These are phyloP conservation scores for Apiospora pterosperma DNA, from an alignment of 2,329 filamentous ascomycete genomes.

Conservation along the genomic window DNA sequence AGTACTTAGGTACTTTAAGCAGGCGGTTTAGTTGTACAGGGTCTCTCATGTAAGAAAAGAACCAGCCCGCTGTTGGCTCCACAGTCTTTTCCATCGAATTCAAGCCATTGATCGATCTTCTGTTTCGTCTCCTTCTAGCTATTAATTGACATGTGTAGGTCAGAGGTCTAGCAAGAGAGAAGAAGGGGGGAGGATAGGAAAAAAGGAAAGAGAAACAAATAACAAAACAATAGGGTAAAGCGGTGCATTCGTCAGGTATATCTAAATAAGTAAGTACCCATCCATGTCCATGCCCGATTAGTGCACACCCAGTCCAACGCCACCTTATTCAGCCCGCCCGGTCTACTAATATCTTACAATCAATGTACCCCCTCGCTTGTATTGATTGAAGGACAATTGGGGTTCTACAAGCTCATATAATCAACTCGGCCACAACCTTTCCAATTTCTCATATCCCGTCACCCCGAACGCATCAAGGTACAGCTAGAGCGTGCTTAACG, in stretches of 20 bases:
- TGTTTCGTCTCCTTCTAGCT: not conserved
- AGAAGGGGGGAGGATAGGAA: too few relatives aligned
- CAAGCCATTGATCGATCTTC: not conserved
- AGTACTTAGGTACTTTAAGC: not conserved
- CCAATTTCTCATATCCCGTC: not conserved
- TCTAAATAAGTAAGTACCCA: too few relatives aligned
- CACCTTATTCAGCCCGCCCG: not conserved
- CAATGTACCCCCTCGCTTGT: not conserved
- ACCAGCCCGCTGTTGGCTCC: not conserved
- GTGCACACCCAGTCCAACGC: not conserved
- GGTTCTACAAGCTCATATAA: constrained; percentile 1
- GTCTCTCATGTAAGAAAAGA: not conserved
- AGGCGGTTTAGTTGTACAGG: not conserved
- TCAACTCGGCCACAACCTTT: not conserved
- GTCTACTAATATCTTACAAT: too few relatives aligned
- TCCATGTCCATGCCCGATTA: not conserved
- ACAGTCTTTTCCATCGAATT: not conserved
- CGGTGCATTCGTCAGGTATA: too few relatives aligned
- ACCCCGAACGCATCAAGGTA: not conserved
- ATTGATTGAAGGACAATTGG: not conserved
- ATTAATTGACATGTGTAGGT: not conserved
- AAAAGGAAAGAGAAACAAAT: too few relatives aligned
- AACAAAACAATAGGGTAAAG: too few relatives aligned
- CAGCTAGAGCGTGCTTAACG: not conserved
- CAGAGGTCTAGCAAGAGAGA: not conserved